Evolutionary conservation across 768 basidiomycete genomes (phyloP).

Genomic region (Tremella fuciformis): DNA sequence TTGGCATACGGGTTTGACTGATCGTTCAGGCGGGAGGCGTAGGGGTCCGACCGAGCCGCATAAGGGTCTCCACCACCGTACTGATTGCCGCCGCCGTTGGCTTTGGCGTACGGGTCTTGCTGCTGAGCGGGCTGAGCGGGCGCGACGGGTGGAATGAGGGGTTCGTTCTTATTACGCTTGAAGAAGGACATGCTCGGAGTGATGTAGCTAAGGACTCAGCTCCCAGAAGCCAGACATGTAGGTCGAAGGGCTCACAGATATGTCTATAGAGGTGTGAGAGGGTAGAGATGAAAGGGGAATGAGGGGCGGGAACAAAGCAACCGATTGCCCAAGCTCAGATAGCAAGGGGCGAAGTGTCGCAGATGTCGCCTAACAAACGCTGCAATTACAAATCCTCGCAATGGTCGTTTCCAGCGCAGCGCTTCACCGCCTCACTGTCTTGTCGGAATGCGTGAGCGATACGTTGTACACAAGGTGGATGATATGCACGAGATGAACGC

Average conservation of each 20-base stretch:
- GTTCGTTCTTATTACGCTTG: slow-evolving; percentile 44
- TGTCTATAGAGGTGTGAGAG: slow-evolving; percentile 4
- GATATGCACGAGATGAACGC: slow-evolving; percentile 2
- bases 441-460: no score
- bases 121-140: slow-evolving; percentile 22
- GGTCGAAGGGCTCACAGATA: not conserved
- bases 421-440: no score
- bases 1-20: slow-evolving; percentile 43
- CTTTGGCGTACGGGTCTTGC: slow-evolving; percentile 38
- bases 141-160: slow-evolving; percentile 49
- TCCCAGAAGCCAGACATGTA: not conserved
- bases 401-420: no score
- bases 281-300: not conserved
- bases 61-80: slow-evolving; percentile 40
- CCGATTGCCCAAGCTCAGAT: no score
- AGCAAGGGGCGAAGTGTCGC: no score
- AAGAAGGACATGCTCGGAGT: slow-evolving; percentile 43
- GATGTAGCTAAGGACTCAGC: not conserved
- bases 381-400: no score
- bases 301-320: slow-evolving; percentile 2
- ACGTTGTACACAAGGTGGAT: not conserved
- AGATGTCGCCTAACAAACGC: no score
- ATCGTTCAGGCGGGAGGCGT: slow-evolving; percentile 14
- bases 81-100: slow-evolving; percentile 8
- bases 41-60: slow-evolving; percentile 16